A percentile compares a stretch with the other conserved stretches of the same genome.
Evolutionary conservation across 2,329 filamentous ascomycete species (phyloP).

Genomic region (Curvularia spicifera): DNA sequence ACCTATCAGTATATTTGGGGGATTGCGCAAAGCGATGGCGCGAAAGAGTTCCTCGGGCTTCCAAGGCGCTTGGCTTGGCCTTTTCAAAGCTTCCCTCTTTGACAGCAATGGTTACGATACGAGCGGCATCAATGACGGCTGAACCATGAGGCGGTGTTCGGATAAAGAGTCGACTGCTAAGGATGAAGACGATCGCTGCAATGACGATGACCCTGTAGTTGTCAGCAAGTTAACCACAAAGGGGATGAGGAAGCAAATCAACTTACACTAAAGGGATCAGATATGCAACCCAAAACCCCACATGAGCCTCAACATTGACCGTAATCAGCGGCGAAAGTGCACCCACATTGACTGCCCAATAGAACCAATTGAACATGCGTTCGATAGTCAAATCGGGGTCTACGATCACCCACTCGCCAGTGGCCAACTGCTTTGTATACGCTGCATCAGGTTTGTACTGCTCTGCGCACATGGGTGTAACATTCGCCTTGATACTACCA

Average conservation of each 20-base stretch:
- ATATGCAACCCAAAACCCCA: constrained; percentile 18
- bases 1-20: constrained; percentile 12
- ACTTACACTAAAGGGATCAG: constrained; percentile 16
- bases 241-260: not conserved
- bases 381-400: constrained; percentile 19
- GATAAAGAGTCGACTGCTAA: constrained; percentile 12
- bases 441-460: constrained; percentile 12
- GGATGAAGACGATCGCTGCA: constrained; percentile 6
- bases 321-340: constrained; percentile 15
- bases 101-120: constrained; percentile 9
- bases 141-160: constrained; percentile 18
- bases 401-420: constrained; percentile 16
- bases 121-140: constrained; percentile 18
- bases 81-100: constrained; percentile 16
- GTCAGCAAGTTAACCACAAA: not conserved
- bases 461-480: constrained; percentile 18
- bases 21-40: constrained; percentile 1
- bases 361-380: constrained; percentile 18
- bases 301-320: constrained; percentile 16
- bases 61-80: constrained; percentile 16
- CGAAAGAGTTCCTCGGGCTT: constrained; percentile 1
- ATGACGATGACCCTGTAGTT: not conserved
- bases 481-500: constrained; percentile 22
- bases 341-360: constrained; percentile 16
- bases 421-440: constrained; percentile 6